Evolutionary conservation across 2,329 filamentous ascomycete genomes (phyloP).

Genomic region (Colletotrichum ledebouriae): DNA sequence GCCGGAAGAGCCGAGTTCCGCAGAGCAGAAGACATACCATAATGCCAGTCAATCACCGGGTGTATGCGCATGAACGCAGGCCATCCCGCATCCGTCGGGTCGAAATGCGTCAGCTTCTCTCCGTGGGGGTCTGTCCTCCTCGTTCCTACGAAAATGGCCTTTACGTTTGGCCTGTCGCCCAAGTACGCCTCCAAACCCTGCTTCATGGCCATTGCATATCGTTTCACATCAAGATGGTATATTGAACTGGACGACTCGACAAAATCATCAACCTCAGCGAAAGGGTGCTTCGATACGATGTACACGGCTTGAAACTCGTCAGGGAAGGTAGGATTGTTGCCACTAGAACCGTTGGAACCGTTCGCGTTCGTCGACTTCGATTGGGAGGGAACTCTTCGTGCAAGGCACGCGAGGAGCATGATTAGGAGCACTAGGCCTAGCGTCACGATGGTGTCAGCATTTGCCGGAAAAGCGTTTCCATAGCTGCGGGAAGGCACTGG

Average conservation of each 20-base stretch:
- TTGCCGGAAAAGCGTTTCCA: conserved; percentile 2
- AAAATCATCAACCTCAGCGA: conserved; percentile 88
- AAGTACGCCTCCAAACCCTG: conserved; percentile 85
- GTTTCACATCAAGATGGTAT: conserved; percentile 82
- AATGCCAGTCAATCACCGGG: conserved; percentile 98
- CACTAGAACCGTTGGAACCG: conserved; percentile 36
- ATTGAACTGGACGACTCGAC: conserved; percentile 73
- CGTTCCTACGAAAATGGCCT: conserved; percentile 89
- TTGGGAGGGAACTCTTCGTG: conserved; percentile 52
- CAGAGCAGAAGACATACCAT: conserved; percentile 59
- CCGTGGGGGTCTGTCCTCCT: conserved; percentile 94
- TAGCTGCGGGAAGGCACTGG: background rate
- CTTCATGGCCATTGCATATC: conserved; percentile 85
- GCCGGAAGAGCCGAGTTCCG: background rate
- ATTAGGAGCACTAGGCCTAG: conserved; percentile 83
- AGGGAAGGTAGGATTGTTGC: conserved; percentile 51
- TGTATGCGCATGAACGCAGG: conserved; percentile 93
- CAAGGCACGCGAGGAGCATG: conserved; percentile 79
- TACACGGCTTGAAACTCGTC: conserved; percentile 82
- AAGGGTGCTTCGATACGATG: conserved; percentile 87
- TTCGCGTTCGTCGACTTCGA: conserved; percentile 44
- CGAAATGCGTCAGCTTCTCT: conserved; percentile 82
- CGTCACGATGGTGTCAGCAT: conserved; percentile 4
- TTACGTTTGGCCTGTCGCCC: conserved; percentile 71
- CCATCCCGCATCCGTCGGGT: conserved; percentile 90